These are phyloP conservation scores for Acanthamoeba lenticulata DNA, from an alignment of 208 protist species.

Conservation along the genomic window DNA sequence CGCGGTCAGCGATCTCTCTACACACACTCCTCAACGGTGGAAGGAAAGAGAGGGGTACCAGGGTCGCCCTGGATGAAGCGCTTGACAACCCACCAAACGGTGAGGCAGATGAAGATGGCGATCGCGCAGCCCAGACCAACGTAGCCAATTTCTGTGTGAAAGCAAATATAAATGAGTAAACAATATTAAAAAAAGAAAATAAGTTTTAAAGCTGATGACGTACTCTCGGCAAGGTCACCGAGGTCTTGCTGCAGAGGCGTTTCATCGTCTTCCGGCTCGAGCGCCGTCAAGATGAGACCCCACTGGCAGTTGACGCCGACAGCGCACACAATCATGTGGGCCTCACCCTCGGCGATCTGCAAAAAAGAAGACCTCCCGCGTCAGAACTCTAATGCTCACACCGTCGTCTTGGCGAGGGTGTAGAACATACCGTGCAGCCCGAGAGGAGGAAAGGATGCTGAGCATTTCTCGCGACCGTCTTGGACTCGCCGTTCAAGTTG, in stretches of 20 bases:
- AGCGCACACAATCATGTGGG: conserved; percentile 91
- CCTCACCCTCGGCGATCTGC: conserved; percentile 90
- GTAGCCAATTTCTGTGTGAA: conserved; percentile 11
- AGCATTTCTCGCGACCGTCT: conserved; percentile 1
- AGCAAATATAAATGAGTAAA: not conserved
- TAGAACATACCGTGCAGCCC: conserved; percentile 81
- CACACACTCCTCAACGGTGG: too few relatives aligned
- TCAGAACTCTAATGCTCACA: too few relatives aligned
- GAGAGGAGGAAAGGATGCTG: conserved; percentile 90
- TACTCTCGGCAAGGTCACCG: conserved; percentile 89
- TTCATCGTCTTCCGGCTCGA: conserved; percentile 72
- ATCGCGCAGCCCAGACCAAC: not conserved
- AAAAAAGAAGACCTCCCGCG: not conserved
- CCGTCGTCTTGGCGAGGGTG: not conserved
- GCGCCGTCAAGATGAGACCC: conserved; percentile 78
- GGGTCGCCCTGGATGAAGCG: conserved; percentile 36
- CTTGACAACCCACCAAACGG: conserved; percentile 46
- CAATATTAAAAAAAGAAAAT: not conserved
- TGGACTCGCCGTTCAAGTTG: conserved; percentile 59
- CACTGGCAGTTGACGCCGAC: conserved; percentile 93
- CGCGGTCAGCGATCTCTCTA: too few relatives aligned
- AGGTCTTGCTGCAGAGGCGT: conserved; percentile 96
- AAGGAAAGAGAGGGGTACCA: too few relatives aligned
- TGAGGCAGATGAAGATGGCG: conserved; percentile 26
- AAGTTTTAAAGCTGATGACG: too few relatives aligned